phyloP scores from a whole-genome alignment of 202 grass and related monocot genomes.

The Brachypodium distachyon region DNA sequence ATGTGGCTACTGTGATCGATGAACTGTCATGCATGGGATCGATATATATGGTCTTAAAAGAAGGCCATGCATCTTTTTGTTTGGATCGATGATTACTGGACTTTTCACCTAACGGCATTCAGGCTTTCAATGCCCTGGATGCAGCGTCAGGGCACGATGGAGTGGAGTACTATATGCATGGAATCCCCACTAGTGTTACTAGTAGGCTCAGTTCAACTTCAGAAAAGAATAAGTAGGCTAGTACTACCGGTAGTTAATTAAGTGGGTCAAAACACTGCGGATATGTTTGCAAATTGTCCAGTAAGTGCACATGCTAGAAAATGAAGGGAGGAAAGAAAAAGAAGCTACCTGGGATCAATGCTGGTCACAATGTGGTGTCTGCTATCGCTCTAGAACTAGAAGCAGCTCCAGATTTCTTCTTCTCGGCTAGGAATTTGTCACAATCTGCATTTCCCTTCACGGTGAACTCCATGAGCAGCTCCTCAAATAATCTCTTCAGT shows the following conservation, averaged over 20 bases:
- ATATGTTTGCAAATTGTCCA: too few species aligned
- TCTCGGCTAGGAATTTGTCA: constrained; percentile 31
- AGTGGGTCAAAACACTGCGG: too few species aligned
- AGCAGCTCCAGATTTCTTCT: background rate
- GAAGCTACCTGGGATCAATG: background rate
- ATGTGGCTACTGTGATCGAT: background rate
- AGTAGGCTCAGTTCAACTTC: too few species aligned
- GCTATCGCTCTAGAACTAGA: background rate
- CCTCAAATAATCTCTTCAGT: constrained; percentile 39
- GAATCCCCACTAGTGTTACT: too few species aligned
- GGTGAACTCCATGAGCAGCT: constrained; percentile 59
- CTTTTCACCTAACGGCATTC: constrained; percentile 14
- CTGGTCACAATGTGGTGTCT: constrained; percentile 13
- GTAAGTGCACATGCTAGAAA: too few species aligned
- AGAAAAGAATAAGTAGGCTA: too few species aligned
- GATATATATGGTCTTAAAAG: background rate
- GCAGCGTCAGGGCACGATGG: background rate
- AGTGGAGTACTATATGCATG: too few species aligned
- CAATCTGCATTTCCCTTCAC: constrained; percentile 40
- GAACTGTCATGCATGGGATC: background rate
- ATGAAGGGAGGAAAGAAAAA: too few species aligned
- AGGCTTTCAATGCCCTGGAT: constrained; percentile 26
- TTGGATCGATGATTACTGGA: background rate
- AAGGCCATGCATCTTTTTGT: constrained; percentile 5
- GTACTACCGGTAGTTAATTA: too few species aligned